phyloP scores from a whole-genome alignment of 2,329 filamentous ascomycete genomes.

The Rhexocercosporidium sp. region DNA sequence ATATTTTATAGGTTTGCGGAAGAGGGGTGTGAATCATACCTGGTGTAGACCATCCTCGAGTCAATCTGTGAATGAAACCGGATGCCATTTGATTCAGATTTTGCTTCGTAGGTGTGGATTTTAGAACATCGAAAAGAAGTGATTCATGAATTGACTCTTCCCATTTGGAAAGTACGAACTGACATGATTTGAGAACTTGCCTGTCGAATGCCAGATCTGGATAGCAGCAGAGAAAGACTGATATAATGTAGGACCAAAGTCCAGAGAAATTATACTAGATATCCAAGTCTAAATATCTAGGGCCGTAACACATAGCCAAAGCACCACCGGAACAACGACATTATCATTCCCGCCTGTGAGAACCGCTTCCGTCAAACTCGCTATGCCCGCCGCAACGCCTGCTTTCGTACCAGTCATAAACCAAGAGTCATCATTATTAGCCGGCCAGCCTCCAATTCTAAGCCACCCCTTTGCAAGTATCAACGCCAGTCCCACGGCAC shows the following conservation, averaged over 20 bases:
- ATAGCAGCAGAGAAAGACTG: not conserved
- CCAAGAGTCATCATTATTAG: slow-evolving; percentile 78
- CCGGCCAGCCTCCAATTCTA: slow-evolving; percentile 75
- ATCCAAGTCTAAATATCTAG: slow-evolving; percentile 40
- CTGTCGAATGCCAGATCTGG: not conserved
- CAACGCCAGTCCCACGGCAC: slow-evolving; percentile 78
- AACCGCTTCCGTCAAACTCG: slow-evolving; percentile 92
- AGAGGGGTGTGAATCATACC: not conserved
- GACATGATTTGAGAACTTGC: no score
- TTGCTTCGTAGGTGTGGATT: no score
- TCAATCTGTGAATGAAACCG: no score
- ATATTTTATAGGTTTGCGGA: not conserved
- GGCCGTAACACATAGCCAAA: slow-evolving; percentile 94
- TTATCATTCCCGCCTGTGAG: slow-evolving; percentile 98
- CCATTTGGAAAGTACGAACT: no score
- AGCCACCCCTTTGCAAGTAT: slow-evolving; percentile 76
- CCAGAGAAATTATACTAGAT: not conserved
- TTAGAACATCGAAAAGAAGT: not conserved
- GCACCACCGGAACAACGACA: slow-evolving; percentile 89
- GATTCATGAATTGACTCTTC: not conserved
- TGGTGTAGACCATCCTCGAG: not conserved
- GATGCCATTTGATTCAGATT: no score
- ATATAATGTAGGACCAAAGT: not conserved
- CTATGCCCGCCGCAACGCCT: slow-evolving; percentile 73
- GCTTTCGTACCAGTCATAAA: slow-evolving; percentile 72